Evolutionary conservation across 805 yeast genomes (phyloP), one percentile per base, ranked within the genome.

Genomic region (Hemisphaericaspora nanyangensis): DNA sequence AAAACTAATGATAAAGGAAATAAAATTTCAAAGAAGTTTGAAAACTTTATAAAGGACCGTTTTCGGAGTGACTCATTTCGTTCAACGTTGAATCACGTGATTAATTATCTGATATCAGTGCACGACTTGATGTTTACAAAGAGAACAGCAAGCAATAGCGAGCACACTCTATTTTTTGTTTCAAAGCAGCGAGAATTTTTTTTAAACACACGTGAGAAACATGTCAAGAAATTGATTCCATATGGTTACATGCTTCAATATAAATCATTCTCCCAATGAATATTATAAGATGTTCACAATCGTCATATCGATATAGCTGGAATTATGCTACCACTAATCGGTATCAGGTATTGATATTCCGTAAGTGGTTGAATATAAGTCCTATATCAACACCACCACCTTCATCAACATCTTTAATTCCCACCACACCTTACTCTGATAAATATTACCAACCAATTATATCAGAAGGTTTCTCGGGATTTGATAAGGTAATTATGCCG

Each of bases 401-500:
- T 34, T 15, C 19, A 24, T 25, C n/a, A 12, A 16, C 7, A 13
- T 16, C 16, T 15, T n/a, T n/a, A n/a, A 12, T 22, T 8, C 12
- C 51, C 17, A 17, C 39, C 6, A 51, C 51, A 5, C 50, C 55
- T 11, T 56, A 56, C 37, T 53, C 58, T 8, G 62, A 57, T 32
- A 55, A 50, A 36, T 50, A 47, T 30, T 56, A 55, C 31, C 55
- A 52, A 35, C 55, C 58, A 7, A 51, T 58, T 7, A 54, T 58
- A n/a, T 38, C 50, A 19, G 54, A 54, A 27, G 63, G 63, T 5
- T 45, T 42, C 22, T 37, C 38, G 19, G 63, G 61, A 8, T 45
- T 56, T 17, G 50, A 47, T 15, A 51, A 54, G 37, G 38, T 55
- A 18, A 48, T 45, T 6, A 45, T 55, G 16, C 87, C 88, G 0